Conservation (phyloP, 73 alveolate genomes). For the Urostyla sp. region DNA sequence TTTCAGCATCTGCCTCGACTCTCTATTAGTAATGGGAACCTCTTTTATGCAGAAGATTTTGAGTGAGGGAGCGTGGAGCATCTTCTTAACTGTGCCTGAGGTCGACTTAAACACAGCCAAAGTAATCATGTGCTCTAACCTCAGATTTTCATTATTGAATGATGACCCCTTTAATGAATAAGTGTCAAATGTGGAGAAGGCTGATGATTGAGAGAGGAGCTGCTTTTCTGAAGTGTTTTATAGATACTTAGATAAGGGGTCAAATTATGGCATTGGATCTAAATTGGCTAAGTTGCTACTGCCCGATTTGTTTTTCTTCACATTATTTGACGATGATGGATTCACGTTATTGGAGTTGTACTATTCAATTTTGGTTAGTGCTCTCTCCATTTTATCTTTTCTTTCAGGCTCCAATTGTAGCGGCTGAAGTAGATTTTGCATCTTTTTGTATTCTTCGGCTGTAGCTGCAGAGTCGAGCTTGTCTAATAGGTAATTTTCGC, state of each 20-base stretch:
- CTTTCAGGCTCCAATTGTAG: conserved; percentile 45
- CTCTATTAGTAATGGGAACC: conserved; percentile 73
- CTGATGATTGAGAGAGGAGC: conserved; percentile 37
- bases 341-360: conserved; percentile 3
- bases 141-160: conserved; percentile 9
- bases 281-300: conserved; percentile 32
- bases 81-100: conserved; percentile 79
- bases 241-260: conserved; percentile 19
- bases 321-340: too few relatives aligned
- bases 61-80: conserved; percentile 86
- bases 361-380: conserved; percentile 52
- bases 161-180: conserved; percentile 43
- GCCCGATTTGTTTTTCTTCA: neutral
- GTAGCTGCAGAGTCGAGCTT: conserved; percentile 43
- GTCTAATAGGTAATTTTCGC: conserved; percentile 17
- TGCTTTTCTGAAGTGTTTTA: conserved; percentile 41
- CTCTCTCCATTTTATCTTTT: conserved; percentile 63
- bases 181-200: conserved; percentile 43
- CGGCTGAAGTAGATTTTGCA: conserved; percentile 53
- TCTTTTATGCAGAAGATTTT: conserved; percentile 73
- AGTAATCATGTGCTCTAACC: conserved; percentile 71
- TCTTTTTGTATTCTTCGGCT: conserved; percentile 53
- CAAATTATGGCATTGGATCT: conserved; percentile 46
- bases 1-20: conserved; percentile 66
- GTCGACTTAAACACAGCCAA: conserved; percentile 52